Evolutionary conservation across 129 eudicot species (phyloP).

Genomic region (Oenanthe sinensis): DNA sequence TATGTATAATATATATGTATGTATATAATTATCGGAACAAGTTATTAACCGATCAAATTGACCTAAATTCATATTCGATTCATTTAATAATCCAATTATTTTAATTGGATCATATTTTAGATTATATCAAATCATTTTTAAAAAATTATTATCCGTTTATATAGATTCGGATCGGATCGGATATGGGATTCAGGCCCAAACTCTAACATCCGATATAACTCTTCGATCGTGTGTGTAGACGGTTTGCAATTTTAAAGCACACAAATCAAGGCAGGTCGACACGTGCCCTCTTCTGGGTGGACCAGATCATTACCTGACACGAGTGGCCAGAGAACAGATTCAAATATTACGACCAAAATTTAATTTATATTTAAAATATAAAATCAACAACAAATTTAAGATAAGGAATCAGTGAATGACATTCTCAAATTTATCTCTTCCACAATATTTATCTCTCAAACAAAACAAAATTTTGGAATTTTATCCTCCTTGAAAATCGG

Average conservation of each 20-base stretch:
- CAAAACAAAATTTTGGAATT: neutral
- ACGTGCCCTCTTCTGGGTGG: neutral
- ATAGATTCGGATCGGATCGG: no score
- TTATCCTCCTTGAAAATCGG: neutral
- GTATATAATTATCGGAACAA: no score
- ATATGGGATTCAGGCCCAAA: no score
- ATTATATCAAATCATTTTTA: no score
- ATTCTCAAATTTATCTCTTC: neutral
- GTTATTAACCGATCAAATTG: no score
- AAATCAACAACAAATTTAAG: neutral
- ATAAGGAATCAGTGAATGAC: constrained; percentile 8
- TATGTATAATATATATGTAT: no score
- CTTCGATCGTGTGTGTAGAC: neutral
- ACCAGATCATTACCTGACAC: neutral
- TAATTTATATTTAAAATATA: neutral
- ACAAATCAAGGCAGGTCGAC: neutral
- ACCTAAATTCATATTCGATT: no score
- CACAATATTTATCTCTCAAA: neutral
- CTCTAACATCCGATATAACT: neutral
- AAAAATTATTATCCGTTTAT: no score
- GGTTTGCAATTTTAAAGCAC: neutral
- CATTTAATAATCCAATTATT: no score
- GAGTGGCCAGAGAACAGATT: neutral
- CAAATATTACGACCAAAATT: neutral
- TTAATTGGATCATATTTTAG: no score